Evolutionary conservation across 768 basidiomycete species (phyloP).

Genomic region (Pleurotus platypus): DNA sequence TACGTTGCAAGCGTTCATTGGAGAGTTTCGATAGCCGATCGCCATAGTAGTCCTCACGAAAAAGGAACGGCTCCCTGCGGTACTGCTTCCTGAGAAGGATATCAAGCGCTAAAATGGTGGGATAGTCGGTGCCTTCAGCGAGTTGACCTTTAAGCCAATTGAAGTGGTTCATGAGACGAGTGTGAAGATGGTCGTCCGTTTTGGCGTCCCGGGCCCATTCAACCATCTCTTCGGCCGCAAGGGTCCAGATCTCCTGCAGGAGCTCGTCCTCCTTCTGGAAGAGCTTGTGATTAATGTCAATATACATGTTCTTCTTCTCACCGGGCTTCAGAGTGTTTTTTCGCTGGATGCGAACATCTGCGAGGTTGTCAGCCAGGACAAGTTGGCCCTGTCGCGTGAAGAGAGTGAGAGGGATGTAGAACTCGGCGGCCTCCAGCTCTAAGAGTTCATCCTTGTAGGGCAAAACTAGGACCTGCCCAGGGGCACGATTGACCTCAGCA

Average conservation of each 20-base stretch:
- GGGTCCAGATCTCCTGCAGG: neutral
- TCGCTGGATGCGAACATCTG: neutral
- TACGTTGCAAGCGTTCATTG: no score
- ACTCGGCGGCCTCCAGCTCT: neutral
- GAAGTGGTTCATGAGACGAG: neutral
- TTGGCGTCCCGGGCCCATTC: neutral
- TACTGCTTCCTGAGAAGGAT: neutral
- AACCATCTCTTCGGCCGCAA: neutral
- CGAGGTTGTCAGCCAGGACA: neutral
- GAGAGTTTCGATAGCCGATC: no score
- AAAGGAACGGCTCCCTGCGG: neutral
- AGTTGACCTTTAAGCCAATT: neutral
- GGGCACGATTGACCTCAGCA: neutral
- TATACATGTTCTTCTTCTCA: neutral
- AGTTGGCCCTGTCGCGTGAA: neutral
- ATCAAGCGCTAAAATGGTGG: neutral
- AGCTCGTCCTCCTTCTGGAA: neutral
- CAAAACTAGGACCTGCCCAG: neutral
- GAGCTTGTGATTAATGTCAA: neutral
- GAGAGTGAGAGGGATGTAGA: neutral
- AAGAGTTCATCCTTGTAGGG: neutral
- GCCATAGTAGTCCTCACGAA: neutral
- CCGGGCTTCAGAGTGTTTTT: neutral
- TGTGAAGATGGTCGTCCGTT: neutral
- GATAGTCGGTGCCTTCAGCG: neutral